Base-by-base conservation (phyloP, 73 alveolate genomes). In the Tetrahymena thermophila region DNA sequence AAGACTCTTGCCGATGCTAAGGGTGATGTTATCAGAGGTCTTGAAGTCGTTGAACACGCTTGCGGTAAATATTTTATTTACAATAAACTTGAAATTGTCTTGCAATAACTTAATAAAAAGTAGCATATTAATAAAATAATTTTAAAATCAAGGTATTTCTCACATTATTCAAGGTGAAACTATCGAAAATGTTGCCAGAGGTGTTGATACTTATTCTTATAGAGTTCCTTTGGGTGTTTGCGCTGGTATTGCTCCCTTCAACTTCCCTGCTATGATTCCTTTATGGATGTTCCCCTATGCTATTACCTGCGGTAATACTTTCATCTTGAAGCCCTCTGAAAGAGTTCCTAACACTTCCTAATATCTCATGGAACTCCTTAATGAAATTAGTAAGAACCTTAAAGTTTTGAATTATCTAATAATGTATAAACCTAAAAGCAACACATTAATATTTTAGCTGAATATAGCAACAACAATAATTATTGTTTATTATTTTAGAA, bases 201-300 rank as follows among this genome's bases (percentile, higher is more conserved):
- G 98, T 55, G 99, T 98, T 23, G 99, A 98, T 93, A 94, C 97
- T 84, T 98, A 98, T 95, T 96, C 99, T 43, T 98, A 98, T 96
- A 97, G 99, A 94, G 97, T 94, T 40, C 99, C 99, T 0, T 94
- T 98, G 89, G 99, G 99, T 10, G 99, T 98, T 35, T 97, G 99
- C 56, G 99, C 99, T 31, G 99, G 99, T 71, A 96, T 98, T 28
- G 95, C 98, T 84, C 99, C 99, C 40, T 98, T 97, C 98, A 98
- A 98, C 97, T 98, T 98, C 98, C 99, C 99, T 28, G 99, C 99
- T 19, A 98, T 98, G 99, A 97, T 98, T 56, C 99, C 99, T n/a
- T 95, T 98, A 25, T 98, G 99, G 99, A 98, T 98, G 99, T 98
- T 97, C 98, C 99, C 99, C 10, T 96, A 98, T 56, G 99, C 99